These are phyloP conservation scores for Monosporascus sp. DNA, from an alignment of 2,329 filamentous ascomycete genomes.

Conservation along the genomic window DNA sequence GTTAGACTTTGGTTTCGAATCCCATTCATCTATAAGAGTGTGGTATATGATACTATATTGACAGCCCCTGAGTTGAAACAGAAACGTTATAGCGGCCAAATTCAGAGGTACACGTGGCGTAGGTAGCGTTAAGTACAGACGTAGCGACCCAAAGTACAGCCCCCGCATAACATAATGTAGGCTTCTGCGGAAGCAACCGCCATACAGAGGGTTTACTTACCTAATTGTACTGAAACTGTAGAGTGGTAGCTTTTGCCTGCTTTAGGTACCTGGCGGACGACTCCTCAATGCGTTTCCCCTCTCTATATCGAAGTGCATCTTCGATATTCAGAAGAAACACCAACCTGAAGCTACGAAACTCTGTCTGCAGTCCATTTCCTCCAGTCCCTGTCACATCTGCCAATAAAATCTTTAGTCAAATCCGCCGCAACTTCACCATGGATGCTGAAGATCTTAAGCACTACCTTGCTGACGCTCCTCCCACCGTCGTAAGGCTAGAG, in stretches of 20 bases:
- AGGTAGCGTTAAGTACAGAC: slow-evolving; percentile 7
- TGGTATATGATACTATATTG: too few species aligned
- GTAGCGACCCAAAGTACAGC: not conserved
- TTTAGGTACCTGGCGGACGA: not conserved
- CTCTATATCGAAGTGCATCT: slow-evolving; percentile 1
- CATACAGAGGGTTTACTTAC: too few species aligned
- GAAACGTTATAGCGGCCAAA: too few species aligned
- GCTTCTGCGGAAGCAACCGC: too few species aligned
- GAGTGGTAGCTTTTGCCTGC: not conserved
- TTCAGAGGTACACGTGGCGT: slow-evolving; percentile 1
- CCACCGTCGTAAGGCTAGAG: slow-evolving; percentile 78
- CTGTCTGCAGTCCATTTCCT: not conserved
- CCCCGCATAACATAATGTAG: too few species aligned
- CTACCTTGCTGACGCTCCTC: slow-evolving; percentile 87
- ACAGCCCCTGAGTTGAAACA: too few species aligned
- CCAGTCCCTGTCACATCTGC: slow-evolving; percentile 6
- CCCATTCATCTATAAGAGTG: too few species aligned
- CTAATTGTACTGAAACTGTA: too few species aligned
- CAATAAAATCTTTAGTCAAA: not conserved
- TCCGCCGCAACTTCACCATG: slow-evolving; percentile 37
- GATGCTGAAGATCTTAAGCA: slow-evolving; percentile 59
- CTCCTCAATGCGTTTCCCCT: slow-evolving; percentile 1
- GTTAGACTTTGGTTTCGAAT: too few species aligned
- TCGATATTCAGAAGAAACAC: not conserved
- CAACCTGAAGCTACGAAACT: slow-evolving; percentile 3